Conservation (phyloP, 495 filamentous ascomycete species). For the Penicillium maclennaniae region DNA sequence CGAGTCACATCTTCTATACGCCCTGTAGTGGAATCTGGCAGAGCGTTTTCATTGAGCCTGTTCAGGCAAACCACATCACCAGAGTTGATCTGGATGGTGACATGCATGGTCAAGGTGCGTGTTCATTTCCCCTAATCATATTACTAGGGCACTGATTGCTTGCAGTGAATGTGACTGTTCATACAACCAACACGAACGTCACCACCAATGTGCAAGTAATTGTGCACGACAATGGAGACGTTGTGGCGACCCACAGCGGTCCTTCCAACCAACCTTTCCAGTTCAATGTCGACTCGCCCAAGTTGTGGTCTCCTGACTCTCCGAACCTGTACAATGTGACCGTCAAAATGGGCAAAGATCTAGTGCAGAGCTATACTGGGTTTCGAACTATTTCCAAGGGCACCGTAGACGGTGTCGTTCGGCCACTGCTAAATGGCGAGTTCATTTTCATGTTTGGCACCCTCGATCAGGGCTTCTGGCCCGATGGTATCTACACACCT, state of each 20-base stretch:
- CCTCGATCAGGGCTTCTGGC: slow-evolving; percentile 68
- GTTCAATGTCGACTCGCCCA: slow-evolving; percentile 48
- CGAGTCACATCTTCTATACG: slow-evolving; percentile 65
- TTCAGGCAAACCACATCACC: slow-evolving; percentile 51
- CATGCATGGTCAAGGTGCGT: slow-evolving; percentile 56
- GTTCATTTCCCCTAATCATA: background rate
- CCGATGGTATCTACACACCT: slow-evolving; percentile 60
- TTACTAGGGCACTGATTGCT: slow-evolving; percentile 12
- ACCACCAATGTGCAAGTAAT: slow-evolving; percentile 38
- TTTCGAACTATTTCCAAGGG: slow-evolving; percentile 59
- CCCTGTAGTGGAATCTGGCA: slow-evolving; percentile 71
- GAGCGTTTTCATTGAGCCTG: slow-evolving; percentile 62
- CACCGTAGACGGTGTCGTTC: slow-evolving; percentile 53
- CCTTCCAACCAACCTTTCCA: slow-evolving; percentile 45
- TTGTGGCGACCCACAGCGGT: slow-evolving; percentile 37
- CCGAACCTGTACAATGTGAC: slow-evolving; percentile 61
- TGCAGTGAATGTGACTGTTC: slow-evolving; percentile 50
- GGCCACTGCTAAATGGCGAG: slow-evolving; percentile 60
- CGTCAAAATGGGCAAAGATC: slow-evolving; percentile 52
- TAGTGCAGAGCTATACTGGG: slow-evolving; percentile 58
- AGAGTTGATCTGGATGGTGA: slow-evolving; percentile 52
- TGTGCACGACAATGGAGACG: slow-evolving; percentile 37
- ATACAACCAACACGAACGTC: slow-evolving; percentile 27
- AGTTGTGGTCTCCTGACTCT: slow-evolving; percentile 58
- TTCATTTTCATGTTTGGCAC: slow-evolving; percentile 65